Base-by-base conservation (phyloP, 305 asterid genomes). In the Stenogyne calaminthoides region DNA sequence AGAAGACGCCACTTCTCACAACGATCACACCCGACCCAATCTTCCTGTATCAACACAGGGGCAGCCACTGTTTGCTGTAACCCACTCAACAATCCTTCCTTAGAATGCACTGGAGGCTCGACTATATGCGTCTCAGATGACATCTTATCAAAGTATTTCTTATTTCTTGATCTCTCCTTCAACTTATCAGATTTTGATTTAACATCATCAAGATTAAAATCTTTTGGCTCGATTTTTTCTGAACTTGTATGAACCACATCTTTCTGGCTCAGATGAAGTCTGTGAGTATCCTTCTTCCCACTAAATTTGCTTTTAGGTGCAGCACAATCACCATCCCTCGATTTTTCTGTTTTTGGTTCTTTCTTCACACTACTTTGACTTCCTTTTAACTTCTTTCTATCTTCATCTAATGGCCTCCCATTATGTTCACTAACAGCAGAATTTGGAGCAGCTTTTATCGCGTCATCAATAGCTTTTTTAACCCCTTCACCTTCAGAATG, bases 1-100 rank as follows among this genome's bases (percentile, higher is more conserved):
- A 95, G 81, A 79, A 90, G 94, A 63, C 97, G 95, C 97, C 99
- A 95, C 64, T 51, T 85, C 77, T 75, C 74, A 78, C 98, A 95
- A 49, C 79, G 81, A 62, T 89, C 98, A 85, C 99, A 95, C 11
- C 67, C 49, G 15, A 92, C 98, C 99, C 99, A 95, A 16, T 87
- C 69, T 55, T 94, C 98, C 61, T 82, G 69, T 62, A 92, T 83
- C n/a, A 86, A 4, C 22, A 82, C 78, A 65, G 89, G 83, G 71
- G 84, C 83, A 39, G 18, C 76, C 29, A 74, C 57, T 67, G 82
- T 70, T 69, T 80, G 87, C 71, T 83, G 86, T 32, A 80, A 63
- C 69, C 76, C 89, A 70, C 69, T 61, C 9, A 70, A 59, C 56
- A 40, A 65, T 70, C 81, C 93, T 63, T 78, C 83, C 19, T 67